phyloP scores from a whole-genome alignment of 148 eudicot genomes.

The Nepenthes mirabilis region DNA sequence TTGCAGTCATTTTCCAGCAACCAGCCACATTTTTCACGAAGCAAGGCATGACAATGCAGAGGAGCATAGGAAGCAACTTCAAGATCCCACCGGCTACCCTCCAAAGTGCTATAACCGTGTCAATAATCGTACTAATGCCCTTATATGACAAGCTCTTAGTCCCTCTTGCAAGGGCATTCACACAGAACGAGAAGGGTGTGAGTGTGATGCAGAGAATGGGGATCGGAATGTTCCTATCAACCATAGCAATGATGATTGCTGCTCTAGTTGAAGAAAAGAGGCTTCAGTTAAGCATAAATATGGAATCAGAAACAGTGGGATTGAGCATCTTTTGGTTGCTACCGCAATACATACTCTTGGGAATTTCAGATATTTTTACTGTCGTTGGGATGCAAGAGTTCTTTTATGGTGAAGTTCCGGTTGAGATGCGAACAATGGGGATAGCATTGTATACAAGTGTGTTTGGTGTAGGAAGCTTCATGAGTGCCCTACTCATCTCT shows the following conservation, averaged over 20 bases:
- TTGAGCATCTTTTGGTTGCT: conserved; percentile 68
- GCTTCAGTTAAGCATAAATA: neutral
- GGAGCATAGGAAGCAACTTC: conserved; percentile 58
- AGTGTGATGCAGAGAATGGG: conserved; percentile 75
- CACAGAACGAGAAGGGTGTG: conserved; percentile 51
- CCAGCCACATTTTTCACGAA: conserved; percentile 92
- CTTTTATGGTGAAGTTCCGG: conserved; percentile 77
- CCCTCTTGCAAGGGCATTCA: conserved; percentile 38
- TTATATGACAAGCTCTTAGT: conserved; percentile 50
- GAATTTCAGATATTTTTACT: conserved; percentile 75
- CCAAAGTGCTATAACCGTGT: conserved; percentile 58
- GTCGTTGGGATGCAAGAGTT: conserved; percentile 95
- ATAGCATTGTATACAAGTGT: conserved; percentile 75
- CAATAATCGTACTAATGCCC: conserved; percentile 72
- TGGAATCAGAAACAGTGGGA: conserved; percentile 1
- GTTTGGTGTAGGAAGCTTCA: conserved; percentile 80
- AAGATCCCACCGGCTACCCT: conserved; percentile 81
- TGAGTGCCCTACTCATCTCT: conserved; percentile 56
- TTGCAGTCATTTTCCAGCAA: conserved; percentile 89
- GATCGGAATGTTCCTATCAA: conserved; percentile 68
- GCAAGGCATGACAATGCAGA: conserved; percentile 85
- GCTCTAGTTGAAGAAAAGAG: conserved; percentile 63
- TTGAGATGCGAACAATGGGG: conserved; percentile 65
- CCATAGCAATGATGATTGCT: conserved; percentile 66
- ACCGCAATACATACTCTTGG: conserved; percentile 70